Evolutionary conservation across 352 stramenopile species (phyloP), one percentile per base, ranked within the genome.

Genomic region (Pythium pectinolyticum): DNA sequence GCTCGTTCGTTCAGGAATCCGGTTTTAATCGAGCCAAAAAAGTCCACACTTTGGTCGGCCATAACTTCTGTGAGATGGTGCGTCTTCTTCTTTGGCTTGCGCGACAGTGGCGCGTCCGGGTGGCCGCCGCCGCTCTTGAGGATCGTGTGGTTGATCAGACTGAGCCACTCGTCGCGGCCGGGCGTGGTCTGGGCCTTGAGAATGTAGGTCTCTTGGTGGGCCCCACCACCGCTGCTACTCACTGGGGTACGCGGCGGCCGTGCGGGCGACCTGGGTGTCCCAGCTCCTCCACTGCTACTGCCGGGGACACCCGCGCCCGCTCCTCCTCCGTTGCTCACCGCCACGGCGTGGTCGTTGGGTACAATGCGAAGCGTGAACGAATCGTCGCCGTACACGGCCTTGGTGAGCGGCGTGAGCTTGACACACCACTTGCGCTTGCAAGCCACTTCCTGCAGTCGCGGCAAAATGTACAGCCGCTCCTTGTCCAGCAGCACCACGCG

Each of bases 341-440:
- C 53, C 22, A 68, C 35, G n/a, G 63, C 58, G 39, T 52, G 55
- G 10, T 88, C 72, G 32, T 70, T 75, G 3, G 74, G 70, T 15
- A 89, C 47, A 25, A 95, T 83, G 25, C 87, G 87, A 61, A 95
- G 66, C 69, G 80, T 91, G 34, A 93, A 95, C 19, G 82, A 83
- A 37, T 95, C 86, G 8, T 95, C 86, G 12, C 86, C 86, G 37
- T 87, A 91, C 24, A 84, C 60, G 5, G 83, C 86, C 61, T 80
- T 78, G 1, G 78, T 82, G 2, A 66, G 58, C 5, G 72, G 56
- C 3, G 67, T 86, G 45, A 95, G 63, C 49, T 79, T 76, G 14
- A 93, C 55, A 39, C 61, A 70, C 86, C 86, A 95, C 47, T 90
- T 90, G 43, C 78, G 74, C 52, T 73, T 78, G 32, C 86, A 93